phyloP scores from a whole-genome alignment of 2,329 filamentous ascomycete genomes.

The Huntiella savannae region DNA sequence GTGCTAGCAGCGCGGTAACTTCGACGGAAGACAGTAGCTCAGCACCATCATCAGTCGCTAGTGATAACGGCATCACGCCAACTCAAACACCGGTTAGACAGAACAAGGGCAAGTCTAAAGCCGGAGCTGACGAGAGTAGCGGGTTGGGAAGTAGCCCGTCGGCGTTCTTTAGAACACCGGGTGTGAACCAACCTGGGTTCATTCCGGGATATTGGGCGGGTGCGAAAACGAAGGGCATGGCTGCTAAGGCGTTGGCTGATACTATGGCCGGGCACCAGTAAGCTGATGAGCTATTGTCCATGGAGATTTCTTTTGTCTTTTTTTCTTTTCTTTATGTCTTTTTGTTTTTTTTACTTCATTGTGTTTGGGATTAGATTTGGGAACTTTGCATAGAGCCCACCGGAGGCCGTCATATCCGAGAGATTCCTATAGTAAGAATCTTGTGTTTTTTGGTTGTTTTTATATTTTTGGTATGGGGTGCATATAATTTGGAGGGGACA shows the following conservation, averaged over 20 bases:
- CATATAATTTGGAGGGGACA: too few relatives aligned
- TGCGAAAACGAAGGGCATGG: constrained; percentile 4
- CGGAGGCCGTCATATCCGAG: neutral
- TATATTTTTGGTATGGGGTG: neutral
- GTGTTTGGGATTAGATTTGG: neutral
- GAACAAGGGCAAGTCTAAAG: constrained; percentile 13
- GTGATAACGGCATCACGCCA: constrained; percentile 1
- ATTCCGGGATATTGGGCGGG: constrained; percentile 44
- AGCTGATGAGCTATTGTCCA: neutral
- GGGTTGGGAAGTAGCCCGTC: constrained; percentile 4
- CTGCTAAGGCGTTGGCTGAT: constrained; percentile 5
- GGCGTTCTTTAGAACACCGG: constrained; percentile 35
- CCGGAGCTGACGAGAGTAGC: constrained; percentile 13
- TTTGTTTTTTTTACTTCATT: neutral
- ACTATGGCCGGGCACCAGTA: neutral
- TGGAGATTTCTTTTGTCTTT: neutral
- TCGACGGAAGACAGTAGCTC: constrained; percentile 2
- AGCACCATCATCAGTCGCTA: neutral
- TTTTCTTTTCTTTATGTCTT: neutral
- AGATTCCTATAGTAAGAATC: neutral
- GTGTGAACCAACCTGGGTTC: constrained; percentile 60
- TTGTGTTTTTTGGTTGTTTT: neutral
- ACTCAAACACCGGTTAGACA: constrained; percentile 3
- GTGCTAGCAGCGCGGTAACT: neutral
- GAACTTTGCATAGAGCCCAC: neutral